Evolutionary conservation across 441 rosid genomes (phyloP), one percentile per base, ranked within the genome.

Genomic region (Syzygium malaccense): DNA sequence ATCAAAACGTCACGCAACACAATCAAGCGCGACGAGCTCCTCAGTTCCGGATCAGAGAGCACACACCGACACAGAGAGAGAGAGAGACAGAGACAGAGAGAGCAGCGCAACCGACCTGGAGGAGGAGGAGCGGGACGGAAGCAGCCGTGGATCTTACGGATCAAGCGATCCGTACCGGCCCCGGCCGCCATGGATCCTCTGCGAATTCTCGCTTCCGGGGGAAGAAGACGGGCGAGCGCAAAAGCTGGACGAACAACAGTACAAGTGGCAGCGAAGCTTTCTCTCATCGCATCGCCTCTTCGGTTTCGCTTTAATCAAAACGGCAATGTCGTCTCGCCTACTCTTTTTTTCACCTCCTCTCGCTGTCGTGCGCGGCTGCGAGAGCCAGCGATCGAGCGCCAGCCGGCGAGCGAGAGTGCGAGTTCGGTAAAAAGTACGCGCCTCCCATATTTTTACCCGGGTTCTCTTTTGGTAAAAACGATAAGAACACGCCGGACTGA

Each of bases 71-170:
- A 0, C 66, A 17, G 56, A 55, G 56, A 17, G 23, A 17, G 56
- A n/a, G 19, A 62, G 20, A 2, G 80, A 71, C 26, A 4, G 23
- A 32, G 8, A 4, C 1, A 20, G 49, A 37, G 83, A 1, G 20
- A 45, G 8, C 12, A 6, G n/a, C 13, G 26, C 84, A 41, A 41
- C 84, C 84, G 48, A 78, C 84, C 84, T 78, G 84, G 84, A 14
- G 84, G 84, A 45, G 30, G 30, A 41, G 53, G 19, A 23, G 84
- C 6, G 53, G 84, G 53, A 18, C 84, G 19, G n/a, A 41, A 78
- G 84, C 84, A 78, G 48, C 30, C 84, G 84, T 78, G 84, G 84
- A 75, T 75, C 84, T 75, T 75, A 41, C 84, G 84, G 84, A 41
- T 75, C 84, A 41, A 26, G 84, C 84, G 84, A 4, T 75, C 84